Evolutionary conservation across 108 stramenopile species (phyloP).

Genomic region (Parietichytrium sp.): DNA sequence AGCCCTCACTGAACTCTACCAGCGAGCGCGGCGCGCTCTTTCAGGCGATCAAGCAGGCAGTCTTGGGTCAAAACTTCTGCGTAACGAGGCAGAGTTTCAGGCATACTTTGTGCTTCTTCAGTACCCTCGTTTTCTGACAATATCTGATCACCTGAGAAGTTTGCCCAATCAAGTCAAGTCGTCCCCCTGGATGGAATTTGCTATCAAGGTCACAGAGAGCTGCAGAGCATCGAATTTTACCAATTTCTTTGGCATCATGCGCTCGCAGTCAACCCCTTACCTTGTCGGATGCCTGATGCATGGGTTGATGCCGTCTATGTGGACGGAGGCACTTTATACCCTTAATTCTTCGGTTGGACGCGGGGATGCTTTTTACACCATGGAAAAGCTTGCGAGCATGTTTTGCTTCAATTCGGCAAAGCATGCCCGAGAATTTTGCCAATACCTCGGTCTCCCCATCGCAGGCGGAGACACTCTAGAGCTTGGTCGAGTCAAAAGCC

Average conservation of each 20-base stretch:
- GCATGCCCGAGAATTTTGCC: not conserved
- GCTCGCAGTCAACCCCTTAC: not conserved
- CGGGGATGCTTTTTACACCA: not conserved
- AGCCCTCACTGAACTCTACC: not conserved
- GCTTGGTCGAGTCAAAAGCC: not conserved
- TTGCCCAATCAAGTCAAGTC: not conserved
- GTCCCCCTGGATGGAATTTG: not conserved
- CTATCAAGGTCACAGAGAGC: not conserved
- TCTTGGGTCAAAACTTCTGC: constrained; percentile 5
- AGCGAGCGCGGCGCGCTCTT: not conserved
- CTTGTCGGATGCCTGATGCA: constrained; percentile 34
- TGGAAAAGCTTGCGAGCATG: not conserved
- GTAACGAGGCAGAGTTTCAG: constrained; percentile 10
- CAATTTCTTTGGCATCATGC: not conserved
- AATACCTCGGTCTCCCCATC: not conserved
- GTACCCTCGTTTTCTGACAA: not conserved
- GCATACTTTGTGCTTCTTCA: constrained; percentile 5
- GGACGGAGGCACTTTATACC: not conserved
- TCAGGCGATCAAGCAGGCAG: too few species aligned
- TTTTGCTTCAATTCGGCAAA: not conserved
- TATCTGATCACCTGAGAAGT: not conserved
- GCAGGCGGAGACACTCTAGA: not conserved
- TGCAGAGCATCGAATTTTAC: not conserved
- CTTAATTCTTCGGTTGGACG: not conserved
- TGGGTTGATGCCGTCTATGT: not conserved